These are phyloP conservation scores for Thymus quinquecostatus DNA, from an alignment of 257 asterid genomes.

Conservation along the genomic window DNA sequence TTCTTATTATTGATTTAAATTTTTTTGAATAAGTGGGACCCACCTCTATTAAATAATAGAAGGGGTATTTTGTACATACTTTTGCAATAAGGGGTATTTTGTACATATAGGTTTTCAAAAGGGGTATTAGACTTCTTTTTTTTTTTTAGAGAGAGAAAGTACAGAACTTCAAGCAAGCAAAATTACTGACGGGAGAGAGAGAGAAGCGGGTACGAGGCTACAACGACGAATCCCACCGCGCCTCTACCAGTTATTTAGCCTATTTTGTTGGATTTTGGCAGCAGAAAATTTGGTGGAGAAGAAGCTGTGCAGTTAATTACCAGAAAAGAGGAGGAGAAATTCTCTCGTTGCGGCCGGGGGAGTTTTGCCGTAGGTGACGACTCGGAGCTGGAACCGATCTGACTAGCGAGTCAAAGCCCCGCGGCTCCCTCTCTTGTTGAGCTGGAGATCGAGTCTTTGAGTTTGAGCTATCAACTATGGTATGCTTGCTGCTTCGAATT, in stretches of 20 bases:
- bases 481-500: constrained; percentile 42
- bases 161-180: constrained; percentile 7
- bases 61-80: no score
- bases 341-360: constrained; percentile 27
- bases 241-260: constrained; percentile 2
- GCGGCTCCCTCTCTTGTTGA: constrained; percentile 46
- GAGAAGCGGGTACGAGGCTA: constrained; percentile 25
- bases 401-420: constrained; percentile 51
- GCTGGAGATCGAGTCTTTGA: constrained; percentile 52
- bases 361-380: constrained; percentile 22
- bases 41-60: no score
- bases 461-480: constrained; percentile 61
- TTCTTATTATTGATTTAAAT: no score
- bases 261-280: constrained; percentile 21
- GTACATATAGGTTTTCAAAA: no score
- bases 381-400: constrained; percentile 56
- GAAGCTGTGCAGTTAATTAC: constrained; percentile 27
- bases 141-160: constrained; percentile 24
- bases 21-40: no score
- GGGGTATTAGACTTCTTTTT: no score
- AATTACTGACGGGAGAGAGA: constrained; percentile 26
- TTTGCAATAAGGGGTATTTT: no score
- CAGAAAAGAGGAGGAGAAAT: constrained; percentile 34
- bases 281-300: constrained; percentile 22
- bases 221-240: constrained; percentile 29